Evolutionary conservation across 2,329 filamentous ascomycete genomes (phyloP).

Genomic region (Pseudodiploospora longispora): DNA sequence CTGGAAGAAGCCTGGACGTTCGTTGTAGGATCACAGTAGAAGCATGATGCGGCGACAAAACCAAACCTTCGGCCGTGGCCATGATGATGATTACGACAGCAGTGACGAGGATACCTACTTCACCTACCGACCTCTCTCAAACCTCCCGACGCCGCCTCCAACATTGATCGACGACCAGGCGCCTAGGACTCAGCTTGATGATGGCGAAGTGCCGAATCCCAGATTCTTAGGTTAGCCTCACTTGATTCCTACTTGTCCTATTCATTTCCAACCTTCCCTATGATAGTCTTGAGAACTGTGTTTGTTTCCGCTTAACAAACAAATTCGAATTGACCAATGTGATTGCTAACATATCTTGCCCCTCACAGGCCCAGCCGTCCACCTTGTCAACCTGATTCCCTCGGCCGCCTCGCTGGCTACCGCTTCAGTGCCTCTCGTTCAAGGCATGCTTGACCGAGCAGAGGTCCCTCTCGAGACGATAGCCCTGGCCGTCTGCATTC

Average conservation of each 20-base stretch:
- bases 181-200: slow-evolving; percentile 27
- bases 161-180: slow-evolving; percentile 41
- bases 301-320: no score
- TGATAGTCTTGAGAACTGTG: no score
- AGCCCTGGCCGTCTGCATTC: slow-evolving; percentile 57
- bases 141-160: slow-evolving; percentile 58
- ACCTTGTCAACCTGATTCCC: slow-evolving; percentile 59
- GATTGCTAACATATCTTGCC: slow-evolving; percentile 8
- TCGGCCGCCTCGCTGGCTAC: slow-evolving; percentile 51
- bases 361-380: slow-evolving; percentile 51
- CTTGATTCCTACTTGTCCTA: not conserved
- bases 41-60: slow-evolving; percentile 8
- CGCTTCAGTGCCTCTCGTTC: slow-evolving; percentile 51
- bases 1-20: no score
- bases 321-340: slow-evolving; percentile 1
- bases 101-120: slow-evolving; percentile 48
- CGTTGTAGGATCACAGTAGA: not conserved
- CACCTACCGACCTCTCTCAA: slow-evolving; percentile 59
- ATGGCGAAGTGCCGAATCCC: slow-evolving; percentile 35
- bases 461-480: slow-evolving; percentile 52
- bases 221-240: slow-evolving; percentile 28
- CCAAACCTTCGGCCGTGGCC: no score
- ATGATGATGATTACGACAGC: slow-evolving; percentile 11
- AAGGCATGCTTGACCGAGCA: slow-evolving; percentile 51
- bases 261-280: no score